Evolutionary conservation across 495 filamentous ascomycete genomes (phyloP), one percentile per base, ranked within the genome.

Genomic region (Aspergillus coremiiformis): DNA sequence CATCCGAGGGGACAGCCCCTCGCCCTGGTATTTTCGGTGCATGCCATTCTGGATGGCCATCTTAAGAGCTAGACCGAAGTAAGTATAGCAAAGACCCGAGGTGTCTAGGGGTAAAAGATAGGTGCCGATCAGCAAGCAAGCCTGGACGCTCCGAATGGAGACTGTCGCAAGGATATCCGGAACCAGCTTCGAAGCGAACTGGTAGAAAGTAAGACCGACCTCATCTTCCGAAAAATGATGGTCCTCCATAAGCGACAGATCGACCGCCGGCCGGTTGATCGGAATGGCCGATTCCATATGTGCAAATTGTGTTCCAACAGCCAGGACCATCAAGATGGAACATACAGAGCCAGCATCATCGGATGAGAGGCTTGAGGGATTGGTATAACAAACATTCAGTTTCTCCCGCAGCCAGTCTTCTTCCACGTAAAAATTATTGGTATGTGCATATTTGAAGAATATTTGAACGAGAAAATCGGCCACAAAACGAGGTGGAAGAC

Each of bases 21-120:
- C 68, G 12, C 72, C 75, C 27, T 68, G 63, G 41, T 78, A 77
- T 41, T 66, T 68, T 32, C 75, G 64, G 48, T 78, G 75, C 75
- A 78, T 78, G n/a, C 75, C 75, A 56, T 78, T 78, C 39, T 77
- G 75, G 35, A 78, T 75, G 0, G 74, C 75, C 49, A 78, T 60
- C 39, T 78, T 78, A 6, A 78, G 59, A 14, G 74, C 73, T 39
- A 78, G 50, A 0, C 72, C 72, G 52, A 77, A 74, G 51, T 78
- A 79, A 11, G 72, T 78, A 45, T 76, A 78, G 26, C 72, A 72
- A 19, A 78, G 60, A 7, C 75, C 76, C 11, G 71, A 71, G 17
- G 75, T 74, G 56, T 79, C 75, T 5, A 77, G 57, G 4, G 76
- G 73, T 23, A 79, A 59, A 6, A 77, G 52, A 53, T 78, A 79